These are phyloP conservation scores for Fraxinus albicans DNA, from an alignment of 305 asterid genomes.

Conservation along the genomic window DNA sequence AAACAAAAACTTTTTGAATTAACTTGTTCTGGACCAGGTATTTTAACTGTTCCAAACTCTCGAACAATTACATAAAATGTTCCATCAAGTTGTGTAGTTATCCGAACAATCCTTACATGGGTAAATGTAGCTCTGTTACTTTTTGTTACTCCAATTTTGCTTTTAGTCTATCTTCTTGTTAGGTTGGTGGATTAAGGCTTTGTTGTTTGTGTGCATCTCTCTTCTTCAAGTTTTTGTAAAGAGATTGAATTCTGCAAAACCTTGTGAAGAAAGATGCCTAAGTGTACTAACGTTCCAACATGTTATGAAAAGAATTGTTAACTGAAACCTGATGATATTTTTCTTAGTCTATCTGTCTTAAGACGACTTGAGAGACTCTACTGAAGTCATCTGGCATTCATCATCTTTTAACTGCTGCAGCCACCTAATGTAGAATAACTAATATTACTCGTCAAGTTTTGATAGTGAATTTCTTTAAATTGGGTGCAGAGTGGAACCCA, in stretches of 20 bases:
- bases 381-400: not conserved
- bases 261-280: not conserved
- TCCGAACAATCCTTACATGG: not conserved
- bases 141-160: not conserved
- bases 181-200: not conserved
- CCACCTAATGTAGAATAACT: not conserved
- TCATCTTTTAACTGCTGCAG: not conserved
- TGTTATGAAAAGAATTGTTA: not conserved
- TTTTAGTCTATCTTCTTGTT: not conserved
- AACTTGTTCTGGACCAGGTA: not conserved
- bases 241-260: not conserved
- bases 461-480: slow-evolving; percentile 7
- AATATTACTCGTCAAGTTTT: not conserved
- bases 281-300: not conserved
- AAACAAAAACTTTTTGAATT: not conserved
- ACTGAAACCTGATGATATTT: not conserved
- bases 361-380: not conserved
- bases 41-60: not conserved
- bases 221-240: not conserved
- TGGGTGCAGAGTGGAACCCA: slow-evolving; percentile 84
- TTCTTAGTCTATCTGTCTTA: not conserved
- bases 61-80: not conserved
- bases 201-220: not conserved
- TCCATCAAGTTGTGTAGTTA: not conserved
- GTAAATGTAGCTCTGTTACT: not conserved